These are phyloP conservation scores for Nemania sp. DNA, from an alignment of 2,329 filamentous ascomycete genomes.

Conservation along the genomic window DNA sequence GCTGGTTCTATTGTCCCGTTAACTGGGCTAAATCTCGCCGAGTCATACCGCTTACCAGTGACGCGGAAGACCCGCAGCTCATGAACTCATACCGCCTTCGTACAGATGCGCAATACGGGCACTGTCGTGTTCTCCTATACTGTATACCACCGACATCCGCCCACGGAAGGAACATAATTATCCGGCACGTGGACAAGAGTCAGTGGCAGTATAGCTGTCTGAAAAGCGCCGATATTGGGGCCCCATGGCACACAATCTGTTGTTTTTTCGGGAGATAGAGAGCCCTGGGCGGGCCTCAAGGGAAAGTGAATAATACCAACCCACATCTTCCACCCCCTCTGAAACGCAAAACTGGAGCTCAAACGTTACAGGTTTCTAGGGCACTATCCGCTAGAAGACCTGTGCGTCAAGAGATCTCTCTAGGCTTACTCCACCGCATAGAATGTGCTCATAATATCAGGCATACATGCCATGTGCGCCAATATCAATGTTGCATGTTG, in stretches of 20 bases:
- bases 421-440: neutral
- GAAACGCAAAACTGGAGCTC: neutral
- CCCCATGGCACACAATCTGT: neutral
- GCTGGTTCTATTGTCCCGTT: neutral
- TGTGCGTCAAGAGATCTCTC: neutral
- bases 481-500: neutral
- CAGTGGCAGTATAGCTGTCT: neutral
- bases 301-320: neutral
- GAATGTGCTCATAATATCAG: neutral
- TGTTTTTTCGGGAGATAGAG: neutral
- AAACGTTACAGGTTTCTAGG: neutral
- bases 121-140: neutral
- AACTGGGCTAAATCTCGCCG: neutral
- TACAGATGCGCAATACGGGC: neutral
- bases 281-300: neutral
- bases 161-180: neutral
- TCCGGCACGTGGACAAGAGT: neutral
- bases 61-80: conserved; percentile 1
- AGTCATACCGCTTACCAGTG: conserved; percentile 6
- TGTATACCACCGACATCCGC: neutral
- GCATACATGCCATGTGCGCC: neutral
- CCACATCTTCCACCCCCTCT: conserved; percentile 9
- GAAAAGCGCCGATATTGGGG: neutral
- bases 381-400: neutral
- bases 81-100: neutral